phyloP scores from a whole-genome alignment of 1,284 basidiomycete species.

The Testicularia cyperi region DNA sequence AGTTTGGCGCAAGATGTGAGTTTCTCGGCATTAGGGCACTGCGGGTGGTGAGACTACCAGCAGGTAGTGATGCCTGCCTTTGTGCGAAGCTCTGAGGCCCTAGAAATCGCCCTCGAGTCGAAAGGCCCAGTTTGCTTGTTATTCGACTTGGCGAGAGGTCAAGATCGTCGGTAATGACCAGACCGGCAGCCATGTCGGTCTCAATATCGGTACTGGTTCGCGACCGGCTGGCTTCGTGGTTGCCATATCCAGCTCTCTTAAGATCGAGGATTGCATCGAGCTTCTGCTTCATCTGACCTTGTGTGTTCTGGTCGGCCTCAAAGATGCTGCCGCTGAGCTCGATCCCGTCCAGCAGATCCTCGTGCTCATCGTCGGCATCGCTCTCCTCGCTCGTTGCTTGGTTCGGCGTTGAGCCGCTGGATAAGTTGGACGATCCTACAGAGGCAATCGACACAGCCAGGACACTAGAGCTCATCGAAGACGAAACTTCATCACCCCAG shows the following conservation, averaged over 20 bases:
- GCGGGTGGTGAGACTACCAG: neutral
- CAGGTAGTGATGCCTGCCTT: neutral
- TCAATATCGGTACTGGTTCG: slow-evolving; percentile 12
- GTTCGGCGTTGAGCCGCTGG: too few species aligned
- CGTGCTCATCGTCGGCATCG: slow-evolving; percentile 45
- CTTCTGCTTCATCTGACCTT: slow-evolving; percentile 10
- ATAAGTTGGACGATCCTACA: too few species aligned
- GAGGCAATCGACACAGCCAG: too few species aligned
- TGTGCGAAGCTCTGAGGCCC: too few species aligned
- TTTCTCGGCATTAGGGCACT: too few species aligned
- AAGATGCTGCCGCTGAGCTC: slow-evolving; percentile 42
- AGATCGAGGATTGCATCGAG: slow-evolving; percentile 43
- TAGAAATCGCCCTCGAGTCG: neutral
- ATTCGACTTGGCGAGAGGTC: slow-evolving; percentile 48
- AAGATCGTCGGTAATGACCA: slow-evolving; percentile 49
- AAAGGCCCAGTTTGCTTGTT: neutral
- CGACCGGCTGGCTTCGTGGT: neutral
- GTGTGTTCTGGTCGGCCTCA: neutral
- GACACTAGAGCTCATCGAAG: neutral
- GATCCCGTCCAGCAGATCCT: slow-evolving; percentile 41
- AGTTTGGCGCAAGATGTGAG: neutral
- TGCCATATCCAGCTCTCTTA: slow-evolving; percentile 11
- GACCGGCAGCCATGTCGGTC: slow-evolving; percentile 36
- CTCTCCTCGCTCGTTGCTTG: slow-evolving; percentile 11
- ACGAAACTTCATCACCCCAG: slow-evolving; percentile 26